phyloP scores from a whole-genome alignment of 805 yeast species.

The Teunomyces pallodes region DNA sequence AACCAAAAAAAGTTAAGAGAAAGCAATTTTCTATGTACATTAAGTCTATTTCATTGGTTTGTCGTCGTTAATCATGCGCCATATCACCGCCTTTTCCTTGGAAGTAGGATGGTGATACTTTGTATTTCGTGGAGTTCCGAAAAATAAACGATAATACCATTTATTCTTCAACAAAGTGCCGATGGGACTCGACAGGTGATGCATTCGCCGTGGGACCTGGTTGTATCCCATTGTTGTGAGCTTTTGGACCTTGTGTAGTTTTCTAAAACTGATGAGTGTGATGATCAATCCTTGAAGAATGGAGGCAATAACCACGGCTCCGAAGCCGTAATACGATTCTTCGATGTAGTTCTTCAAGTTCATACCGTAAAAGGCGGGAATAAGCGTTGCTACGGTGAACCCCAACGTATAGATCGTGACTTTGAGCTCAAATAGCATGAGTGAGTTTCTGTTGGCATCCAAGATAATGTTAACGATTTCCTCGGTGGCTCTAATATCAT shows the following conservation, averaged over 20 bases:
- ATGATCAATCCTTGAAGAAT: conserved; percentile 52
- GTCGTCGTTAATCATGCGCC: conserved; percentile 45
- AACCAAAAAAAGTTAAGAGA: too few species aligned
- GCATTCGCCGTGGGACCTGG: conserved; percentile 6
- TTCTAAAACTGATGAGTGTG: conserved; percentile 54
- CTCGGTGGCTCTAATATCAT: conserved; percentile 86
- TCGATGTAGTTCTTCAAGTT: conserved; percentile 76
- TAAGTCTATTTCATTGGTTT: conserved; percentile 15
- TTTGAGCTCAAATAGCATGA: conserved; percentile 83
- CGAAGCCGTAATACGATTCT: conserved; percentile 64
- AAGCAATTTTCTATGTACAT: background rate
- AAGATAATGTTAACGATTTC: conserved; percentile 88
- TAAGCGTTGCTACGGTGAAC: conserved; percentile 75
- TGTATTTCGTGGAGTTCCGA: conserved; percentile 23
- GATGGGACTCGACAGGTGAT: conserved; percentile 7
- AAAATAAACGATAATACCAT: conserved; percentile 22
- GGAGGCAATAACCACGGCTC: conserved; percentile 51
- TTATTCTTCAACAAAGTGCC: conserved; percentile 11
- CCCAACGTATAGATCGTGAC: conserved; percentile 83
- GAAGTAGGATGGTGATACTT: conserved; percentile 32
- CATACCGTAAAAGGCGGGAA: conserved; percentile 92
- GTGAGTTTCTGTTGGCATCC: conserved; percentile 86
- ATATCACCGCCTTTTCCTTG: conserved; percentile 37
- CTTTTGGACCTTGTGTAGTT: conserved; percentile 59
- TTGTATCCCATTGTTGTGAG: conserved; percentile 51